A percentile compares a stretch with the other conserved stretches of the same genome.
These are phyloP conservation scores for Lyophyllum shimeji DNA, from an alignment of 768 basidiomycete genomes.

Conservation along the genomic window DNA sequence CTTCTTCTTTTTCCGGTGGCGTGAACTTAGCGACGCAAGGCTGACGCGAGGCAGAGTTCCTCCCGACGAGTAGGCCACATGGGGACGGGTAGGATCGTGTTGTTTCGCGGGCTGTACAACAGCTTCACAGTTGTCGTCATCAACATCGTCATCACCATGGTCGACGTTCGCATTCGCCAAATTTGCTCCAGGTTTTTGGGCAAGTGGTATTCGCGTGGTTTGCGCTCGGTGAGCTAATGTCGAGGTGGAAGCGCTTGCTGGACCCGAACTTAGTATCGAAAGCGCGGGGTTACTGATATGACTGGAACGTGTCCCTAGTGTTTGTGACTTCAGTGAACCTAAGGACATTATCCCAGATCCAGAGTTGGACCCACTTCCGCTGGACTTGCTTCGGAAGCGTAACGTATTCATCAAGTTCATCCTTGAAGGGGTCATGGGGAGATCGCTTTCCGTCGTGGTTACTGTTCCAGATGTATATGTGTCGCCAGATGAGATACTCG, in stretches of 20 bases:
- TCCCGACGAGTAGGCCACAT: conserved; percentile 36
- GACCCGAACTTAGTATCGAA: conserved; percentile 12
- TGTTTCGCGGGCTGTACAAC: conserved; percentile 10
- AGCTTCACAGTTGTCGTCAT: conserved; percentile 22
- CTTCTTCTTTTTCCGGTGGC: conserved; percentile 54
- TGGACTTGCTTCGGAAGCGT: conserved; percentile 33
- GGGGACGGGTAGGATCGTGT: conserved; percentile 25
- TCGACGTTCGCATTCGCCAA: conserved; percentile 20
- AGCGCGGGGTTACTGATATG: conserved; percentile 10
- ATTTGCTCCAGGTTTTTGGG: conserved; percentile 26
- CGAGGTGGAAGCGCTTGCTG: conserved; percentile 10
- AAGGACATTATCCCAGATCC: conserved; percentile 26
- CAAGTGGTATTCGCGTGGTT: conserved; percentile 28
- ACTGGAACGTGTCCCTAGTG: conserved; percentile 17
- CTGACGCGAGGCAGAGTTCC: conserved; percentile 31
- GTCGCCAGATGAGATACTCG: conserved; percentile 60
- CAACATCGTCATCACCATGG: conserved; percentile 21
- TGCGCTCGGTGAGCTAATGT: conserved; percentile 11
- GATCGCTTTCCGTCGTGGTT: conserved; percentile 43
- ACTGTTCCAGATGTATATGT: conserved; percentile 53
- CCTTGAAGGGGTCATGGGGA: conserved; percentile 39
- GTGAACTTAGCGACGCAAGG: conserved; percentile 39
- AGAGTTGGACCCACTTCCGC: conserved; percentile 31
- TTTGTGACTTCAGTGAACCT: conserved; percentile 29
- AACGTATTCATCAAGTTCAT: conserved; percentile 40